phyloP scores from a whole-genome alignment of 2,329 filamentous ascomycete genomes.

The Microcyclosporella mali region DNA sequence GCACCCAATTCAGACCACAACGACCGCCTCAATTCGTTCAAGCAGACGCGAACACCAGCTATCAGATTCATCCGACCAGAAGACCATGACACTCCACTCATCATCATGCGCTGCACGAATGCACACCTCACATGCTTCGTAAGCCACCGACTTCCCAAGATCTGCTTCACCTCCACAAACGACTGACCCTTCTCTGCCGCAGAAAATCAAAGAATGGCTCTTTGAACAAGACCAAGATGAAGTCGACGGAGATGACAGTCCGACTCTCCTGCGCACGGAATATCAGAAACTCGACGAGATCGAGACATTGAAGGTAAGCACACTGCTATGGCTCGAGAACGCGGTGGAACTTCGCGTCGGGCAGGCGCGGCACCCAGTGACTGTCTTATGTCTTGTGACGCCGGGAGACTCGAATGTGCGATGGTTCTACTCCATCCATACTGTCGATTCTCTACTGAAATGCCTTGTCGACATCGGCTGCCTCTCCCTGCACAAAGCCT shows the following conservation, averaged over 20 bases:
- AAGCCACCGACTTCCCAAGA: background rate
- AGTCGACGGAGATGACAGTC: background rate
- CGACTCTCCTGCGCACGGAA: slow-evolving; percentile 16
- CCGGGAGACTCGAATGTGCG: slow-evolving; percentile 16
- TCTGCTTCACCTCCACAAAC: no score
- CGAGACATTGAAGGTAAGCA: slow-evolving; percentile 3
- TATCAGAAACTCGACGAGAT: slow-evolving; percentile 15
- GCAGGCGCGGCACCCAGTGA: slow-evolving; percentile 6
- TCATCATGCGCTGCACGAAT: slow-evolving; percentile 10
- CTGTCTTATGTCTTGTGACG: slow-evolving; percentile 17
- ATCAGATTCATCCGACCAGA: slow-evolving; percentile 12
- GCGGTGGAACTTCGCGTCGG: slow-evolving; percentile 8
- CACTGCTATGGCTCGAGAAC: slow-evolving; percentile 15
- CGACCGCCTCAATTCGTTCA: slow-evolving; percentile 19
- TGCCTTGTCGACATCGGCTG: slow-evolving; percentile 4
- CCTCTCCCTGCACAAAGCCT: background rate
- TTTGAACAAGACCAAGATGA: background rate
- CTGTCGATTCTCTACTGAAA: slow-evolving; percentile 6
- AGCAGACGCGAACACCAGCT: slow-evolving; percentile 6
- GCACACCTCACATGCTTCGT: slow-evolving; percentile 1
- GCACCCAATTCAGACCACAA: slow-evolving; percentile 7
- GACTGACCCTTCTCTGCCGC: background rate
- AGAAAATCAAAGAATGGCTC: background rate
- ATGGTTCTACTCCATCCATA: slow-evolving; percentile 19
- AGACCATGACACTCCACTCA: slow-evolving; percentile 14